Percentiles rank a stretch among this genome's conserved stretches.
Evolutionary conservation across 257 asterid genomes (phyloP).

Genomic region (Solanum chmielewskii): DNA sequence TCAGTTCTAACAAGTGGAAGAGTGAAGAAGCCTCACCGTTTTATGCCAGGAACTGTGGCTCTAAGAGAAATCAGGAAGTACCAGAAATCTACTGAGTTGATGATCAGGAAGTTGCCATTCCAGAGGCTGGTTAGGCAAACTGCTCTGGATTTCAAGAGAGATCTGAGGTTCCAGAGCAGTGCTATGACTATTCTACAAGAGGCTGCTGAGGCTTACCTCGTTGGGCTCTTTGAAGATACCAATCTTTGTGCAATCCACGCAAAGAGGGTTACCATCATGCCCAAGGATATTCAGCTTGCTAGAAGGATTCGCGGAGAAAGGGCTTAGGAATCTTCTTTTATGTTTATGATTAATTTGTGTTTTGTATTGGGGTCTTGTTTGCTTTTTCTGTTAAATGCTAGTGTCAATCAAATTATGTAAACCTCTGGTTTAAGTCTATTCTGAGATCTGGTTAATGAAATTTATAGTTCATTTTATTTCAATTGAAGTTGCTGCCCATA

Average conservation of each 20-base stretch:
- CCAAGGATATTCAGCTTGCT: not conserved
- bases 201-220: not conserved
- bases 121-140: not conserved
- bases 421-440: not conserved
- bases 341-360: not conserved
- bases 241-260: not conserved
- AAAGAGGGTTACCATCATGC: not conserved
- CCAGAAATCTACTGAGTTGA: not conserved
- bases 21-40: not conserved
- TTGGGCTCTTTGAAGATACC: not conserved
- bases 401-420: not conserved
- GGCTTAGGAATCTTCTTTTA: not conserved
- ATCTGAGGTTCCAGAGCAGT: not conserved
- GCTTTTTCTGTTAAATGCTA: not conserved
- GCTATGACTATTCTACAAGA: not conserved
- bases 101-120: not conserved
- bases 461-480: not conserved
- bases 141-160: not conserved
- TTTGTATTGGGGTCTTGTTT: not conserved
- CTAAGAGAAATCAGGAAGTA: not conserved
- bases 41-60: not conserved
- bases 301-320: not conserved
- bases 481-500: not conserved
- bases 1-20: not conserved
- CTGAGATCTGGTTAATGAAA: not conserved